These are phyloP conservation scores for Pterula multifida DNA, from an alignment of 1,284 basidiomycete species.

Conservation along the genomic window DNA sequence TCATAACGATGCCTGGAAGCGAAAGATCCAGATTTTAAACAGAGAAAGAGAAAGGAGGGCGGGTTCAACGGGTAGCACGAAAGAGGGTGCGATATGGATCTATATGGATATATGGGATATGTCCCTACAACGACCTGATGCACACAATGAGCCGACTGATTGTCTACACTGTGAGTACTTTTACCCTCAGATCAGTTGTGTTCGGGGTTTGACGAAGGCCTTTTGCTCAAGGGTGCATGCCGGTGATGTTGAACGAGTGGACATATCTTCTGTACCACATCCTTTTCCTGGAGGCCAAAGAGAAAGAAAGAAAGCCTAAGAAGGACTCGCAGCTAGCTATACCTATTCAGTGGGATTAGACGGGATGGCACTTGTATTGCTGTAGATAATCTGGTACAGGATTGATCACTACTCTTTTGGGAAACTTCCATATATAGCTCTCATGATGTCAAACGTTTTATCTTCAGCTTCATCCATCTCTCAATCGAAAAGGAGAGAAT, in stretches of 20 bases:
- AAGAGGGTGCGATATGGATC: neutral
- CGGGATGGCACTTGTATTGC: too few species aligned
- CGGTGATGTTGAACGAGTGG: neutral
- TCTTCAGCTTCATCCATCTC: too few species aligned
- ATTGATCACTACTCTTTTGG: too few species aligned
- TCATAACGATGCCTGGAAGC: slow-evolving; percentile 18
- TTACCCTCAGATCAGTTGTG: neutral
- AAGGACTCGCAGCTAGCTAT: neutral
- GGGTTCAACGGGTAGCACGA: neutral
- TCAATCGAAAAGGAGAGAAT: too few species aligned
- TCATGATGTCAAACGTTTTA: neutral
- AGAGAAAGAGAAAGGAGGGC: slow-evolving; percentile 9
- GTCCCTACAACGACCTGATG: neutral
- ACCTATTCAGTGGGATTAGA: neutral
- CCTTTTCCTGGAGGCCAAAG: neutral
- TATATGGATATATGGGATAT: slow-evolving; percentile 1
- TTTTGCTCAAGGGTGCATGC: neutral
- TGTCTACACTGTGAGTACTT: neutral
- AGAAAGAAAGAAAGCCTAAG: neutral
- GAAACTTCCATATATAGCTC: too few species aligned
- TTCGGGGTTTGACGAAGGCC: neutral
- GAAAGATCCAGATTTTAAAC: slow-evolving; percentile 12
- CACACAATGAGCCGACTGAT: slow-evolving; percentile 1
- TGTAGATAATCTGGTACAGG: too few species aligned
- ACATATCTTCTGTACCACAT: neutral